Evolutionary conservation across 2,329 filamentous ascomycete species (phyloP).

Genomic region (Stemphylium beticola): DNA sequence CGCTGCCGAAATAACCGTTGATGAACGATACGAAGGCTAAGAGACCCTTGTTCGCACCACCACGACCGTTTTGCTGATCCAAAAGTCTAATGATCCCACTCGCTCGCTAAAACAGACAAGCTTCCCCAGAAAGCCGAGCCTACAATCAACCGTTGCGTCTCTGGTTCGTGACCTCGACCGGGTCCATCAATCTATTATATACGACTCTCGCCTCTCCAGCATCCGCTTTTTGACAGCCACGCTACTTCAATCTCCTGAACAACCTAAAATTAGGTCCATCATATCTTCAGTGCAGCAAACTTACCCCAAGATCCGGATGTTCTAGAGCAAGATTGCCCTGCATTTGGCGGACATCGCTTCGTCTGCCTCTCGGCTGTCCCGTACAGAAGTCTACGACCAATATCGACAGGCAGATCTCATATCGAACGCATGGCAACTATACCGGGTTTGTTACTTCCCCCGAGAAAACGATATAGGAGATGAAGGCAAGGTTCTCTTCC

Average conservation of each 20-base stretch:
- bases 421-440: slow-evolving; percentile 25
- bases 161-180: slow-evolving; percentile 36
- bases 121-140: slow-evolving; percentile 23
- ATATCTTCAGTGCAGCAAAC: slow-evolving; percentile 8
- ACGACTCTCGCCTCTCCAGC: slow-evolving; percentile 25
- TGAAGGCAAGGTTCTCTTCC: slow-evolving; percentile 17
- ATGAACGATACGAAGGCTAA: slow-evolving; percentile 37
- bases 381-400: slow-evolving; percentile 30
- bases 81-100: slow-evolving; percentile 28
- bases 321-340: slow-evolving; percentile 36
- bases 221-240: slow-evolving; percentile 19
- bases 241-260: slow-evolving; percentile 16
- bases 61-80: slow-evolving; percentile 17
- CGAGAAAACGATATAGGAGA: slow-evolving; percentile 14
- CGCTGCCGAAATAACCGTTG: slow-evolving; percentile 28
- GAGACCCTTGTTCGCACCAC: slow-evolving; percentile 8
- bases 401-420: slow-evolving; percentile 27
- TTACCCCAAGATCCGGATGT: slow-evolving; percentile 26
- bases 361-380: slow-evolving; percentile 18
- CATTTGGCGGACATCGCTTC: slow-evolving; percentile 5
- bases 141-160: slow-evolving; percentile 35
- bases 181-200: slow-evolving; percentile 45
- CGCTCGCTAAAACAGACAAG: slow-evolving; percentile 31
- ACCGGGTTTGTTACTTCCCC: slow-evolving; percentile 22
- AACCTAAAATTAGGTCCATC: slow-evolving; percentile 35